phyloP scores from a whole-genome alignment of 148 eudicot species.

The Limonium bicolor region DNA sequence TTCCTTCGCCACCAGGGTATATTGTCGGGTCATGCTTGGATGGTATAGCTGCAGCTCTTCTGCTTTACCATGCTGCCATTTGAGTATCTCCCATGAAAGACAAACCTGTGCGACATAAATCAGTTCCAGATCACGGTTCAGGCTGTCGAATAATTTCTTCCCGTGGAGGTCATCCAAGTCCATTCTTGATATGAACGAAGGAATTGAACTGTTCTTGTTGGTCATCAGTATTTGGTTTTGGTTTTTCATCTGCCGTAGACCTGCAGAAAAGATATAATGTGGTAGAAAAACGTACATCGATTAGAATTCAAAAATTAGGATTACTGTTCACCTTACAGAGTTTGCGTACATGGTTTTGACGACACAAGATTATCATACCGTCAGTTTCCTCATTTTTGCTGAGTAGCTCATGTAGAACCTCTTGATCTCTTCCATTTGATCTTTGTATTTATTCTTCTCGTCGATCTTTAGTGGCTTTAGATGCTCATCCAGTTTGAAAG shows the following conservation, averaged over 20 bases:
- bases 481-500: constrained; percentile 49
- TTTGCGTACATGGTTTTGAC: constrained; percentile 73
- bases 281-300: not conserved
- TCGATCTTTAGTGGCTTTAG: constrained; percentile 57
- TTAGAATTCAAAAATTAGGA: too few species aligned
- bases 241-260: constrained; percentile 51
- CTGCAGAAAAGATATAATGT: constrained; percentile 12
- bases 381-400: constrained; percentile 73
- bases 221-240: constrained; percentile 18
- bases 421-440: constrained; percentile 56
- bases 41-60: constrained; percentile 34
- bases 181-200: constrained; percentile 33
- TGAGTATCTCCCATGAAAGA: constrained; percentile 79
- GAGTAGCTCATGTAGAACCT: constrained; percentile 52
- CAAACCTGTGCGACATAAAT: constrained; percentile 67
- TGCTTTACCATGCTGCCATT: constrained; percentile 51
- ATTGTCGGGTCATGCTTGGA: constrained; percentile 23
- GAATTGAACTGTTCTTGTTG: constrained; percentile 27
- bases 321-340: constrained; percentile 45
- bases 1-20: constrained; percentile 54
- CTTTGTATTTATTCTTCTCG: constrained; percentile 50
- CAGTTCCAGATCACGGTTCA: constrained; percentile 44
- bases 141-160: constrained; percentile 28
- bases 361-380: constrained; percentile 62
- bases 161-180: constrained; percentile 43